These are phyloP conservation scores for Aureobasidium subglaciale DNA, from an alignment of 2,329 filamentous ascomycete genomes.

Conservation along the genomic window DNA sequence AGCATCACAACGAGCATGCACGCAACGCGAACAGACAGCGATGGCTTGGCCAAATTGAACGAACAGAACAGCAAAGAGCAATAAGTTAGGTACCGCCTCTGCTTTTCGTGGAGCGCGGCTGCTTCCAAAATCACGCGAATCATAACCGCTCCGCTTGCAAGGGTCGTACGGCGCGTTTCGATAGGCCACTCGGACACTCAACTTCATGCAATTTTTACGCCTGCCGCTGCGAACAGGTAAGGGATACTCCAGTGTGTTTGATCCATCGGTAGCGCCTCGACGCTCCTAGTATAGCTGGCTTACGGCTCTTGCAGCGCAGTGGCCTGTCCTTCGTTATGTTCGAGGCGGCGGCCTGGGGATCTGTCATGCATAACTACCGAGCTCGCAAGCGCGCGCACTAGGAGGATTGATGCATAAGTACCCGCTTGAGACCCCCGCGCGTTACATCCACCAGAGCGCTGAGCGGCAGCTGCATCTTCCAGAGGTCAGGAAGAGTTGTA, in stretches of 20 bases:
- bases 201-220: background rate
- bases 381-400: conserved; percentile 12
- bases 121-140: conserved; percentile 4
- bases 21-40: conserved; percentile 2
- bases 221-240: background rate
- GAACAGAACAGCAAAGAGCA: background rate
- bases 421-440: conserved; percentile 8
- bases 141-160: too few relatives aligned
- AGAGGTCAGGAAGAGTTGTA: background rate
- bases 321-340: background rate
- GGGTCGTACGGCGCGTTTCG: conserved; percentile 8
- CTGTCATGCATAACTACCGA: conserved; percentile 4
- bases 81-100: conserved; percentile 5
- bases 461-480: background rate
- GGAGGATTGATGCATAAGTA: background rate
- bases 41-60: conserved; percentile 10
- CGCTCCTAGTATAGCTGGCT: background rate
- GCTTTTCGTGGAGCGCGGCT: conserved; percentile 13
- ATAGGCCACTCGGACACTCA: conserved; percentile 12
- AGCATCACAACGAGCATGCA: conserved; percentile 5
- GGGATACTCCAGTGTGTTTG: background rate
- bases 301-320: background rate
- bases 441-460: background rate
- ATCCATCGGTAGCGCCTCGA: background rate
- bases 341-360: background rate